A percentile compares a stretch with the other conserved stretches of the same genome.
Evolutionary conservation across 2,329 filamentous ascomycete species (phyloP).

Genomic region (Nakataea oryzae): DNA sequence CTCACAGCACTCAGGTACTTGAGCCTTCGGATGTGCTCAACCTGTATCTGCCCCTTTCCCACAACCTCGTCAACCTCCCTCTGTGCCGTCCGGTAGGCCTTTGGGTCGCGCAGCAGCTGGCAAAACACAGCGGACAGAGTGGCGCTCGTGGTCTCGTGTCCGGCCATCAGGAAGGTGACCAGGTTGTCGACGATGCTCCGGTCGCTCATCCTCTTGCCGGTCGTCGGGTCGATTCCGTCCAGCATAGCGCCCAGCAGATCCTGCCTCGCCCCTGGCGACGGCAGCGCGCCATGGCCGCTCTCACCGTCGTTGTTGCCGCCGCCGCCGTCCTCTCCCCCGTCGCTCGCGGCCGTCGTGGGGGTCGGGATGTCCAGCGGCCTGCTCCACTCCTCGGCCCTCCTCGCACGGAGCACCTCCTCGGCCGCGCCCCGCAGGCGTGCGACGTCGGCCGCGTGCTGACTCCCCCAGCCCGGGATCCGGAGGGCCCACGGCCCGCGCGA

Average conservation of each 20-base stretch:
- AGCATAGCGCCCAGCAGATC: conserved; percentile 65
- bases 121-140: conserved; percentile 56
- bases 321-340: too few species aligned
- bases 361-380: too few species aligned
- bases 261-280: conserved; percentile 36
- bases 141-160: conserved; percentile 63
- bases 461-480: too few species aligned
- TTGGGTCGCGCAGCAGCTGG: conserved; percentile 53
- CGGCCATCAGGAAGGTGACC: conserved; percentile 62
- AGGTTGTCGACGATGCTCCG: conserved; percentile 58
- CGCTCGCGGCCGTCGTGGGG: too few species aligned
- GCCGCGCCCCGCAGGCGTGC: conserved; percentile 42
- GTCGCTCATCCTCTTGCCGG: conserved; percentile 53
- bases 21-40: conserved; percentile 53
- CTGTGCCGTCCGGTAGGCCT: conserved; percentile 48
- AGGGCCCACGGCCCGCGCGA: conserved; percentile 23
- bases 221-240: conserved; percentile 54
- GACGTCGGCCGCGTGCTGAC: conserved; percentile 43
- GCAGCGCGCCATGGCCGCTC: too few species aligned
- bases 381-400: conserved; percentile 32
- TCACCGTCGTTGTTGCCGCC: too few species aligned
- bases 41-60: conserved; percentile 43
- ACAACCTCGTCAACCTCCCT: conserved; percentile 58
- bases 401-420: conserved; percentile 47
- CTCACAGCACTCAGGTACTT: conserved; percentile 51